A percentile compares a stretch with the other conserved stretches of the same genome.
Conservation (phyloP, 1,284 basidiomycete genomes). For the Ustilago bromivora region DNA sequence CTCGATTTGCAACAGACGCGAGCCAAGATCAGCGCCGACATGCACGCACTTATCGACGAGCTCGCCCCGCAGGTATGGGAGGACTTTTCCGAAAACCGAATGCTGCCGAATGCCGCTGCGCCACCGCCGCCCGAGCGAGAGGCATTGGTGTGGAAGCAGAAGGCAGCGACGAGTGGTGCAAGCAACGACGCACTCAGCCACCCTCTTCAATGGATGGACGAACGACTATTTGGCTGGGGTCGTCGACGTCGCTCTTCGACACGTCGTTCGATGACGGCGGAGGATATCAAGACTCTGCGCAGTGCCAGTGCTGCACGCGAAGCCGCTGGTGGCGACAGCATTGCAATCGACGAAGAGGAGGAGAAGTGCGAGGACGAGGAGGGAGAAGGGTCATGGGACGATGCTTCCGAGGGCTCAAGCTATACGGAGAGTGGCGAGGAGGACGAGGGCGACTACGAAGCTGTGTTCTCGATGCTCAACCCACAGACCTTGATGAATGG, state of each 20-base stretch:
- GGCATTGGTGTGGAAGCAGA: conserved; percentile 56
- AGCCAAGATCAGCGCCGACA: conserved; percentile 83
- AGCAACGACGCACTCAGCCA: conserved; percentile 60
- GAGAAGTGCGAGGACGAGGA: conserved; percentile 32
- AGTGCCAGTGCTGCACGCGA: conserved; percentile 22
- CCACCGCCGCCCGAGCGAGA: conserved; percentile 57
- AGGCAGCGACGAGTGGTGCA: conserved; percentile 37
- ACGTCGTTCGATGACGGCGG: conserved; percentile 46
- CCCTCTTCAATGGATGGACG: conserved; percentile 81
- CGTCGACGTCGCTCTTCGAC: conserved; percentile 43
- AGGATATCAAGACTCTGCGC: conserved; percentile 41
- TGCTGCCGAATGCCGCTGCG: conserved; percentile 53
- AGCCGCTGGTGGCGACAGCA: conserved; percentile 7
- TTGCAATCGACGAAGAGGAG: conserved; percentile 32
- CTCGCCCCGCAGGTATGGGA: conserved; percentile 71
- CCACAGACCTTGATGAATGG: conserved; percentile 33
- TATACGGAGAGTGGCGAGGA: conserved; percentile 51
- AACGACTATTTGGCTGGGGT: conserved; percentile 88
- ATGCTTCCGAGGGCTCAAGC: conserved; percentile 43
- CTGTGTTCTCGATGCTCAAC: conserved; percentile 64
- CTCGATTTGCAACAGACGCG: conserved; percentile 84
- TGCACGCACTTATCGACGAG: conserved; percentile 88
- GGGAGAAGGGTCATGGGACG: conserved; percentile 41
- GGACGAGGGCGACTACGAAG: conserved; percentile 66
- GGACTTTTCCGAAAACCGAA: conserved; percentile 64